Evolutionary conservation across 192 early-diverging fungal genomes (phyloP).

Genomic region (Coemansia sp.): DNA sequence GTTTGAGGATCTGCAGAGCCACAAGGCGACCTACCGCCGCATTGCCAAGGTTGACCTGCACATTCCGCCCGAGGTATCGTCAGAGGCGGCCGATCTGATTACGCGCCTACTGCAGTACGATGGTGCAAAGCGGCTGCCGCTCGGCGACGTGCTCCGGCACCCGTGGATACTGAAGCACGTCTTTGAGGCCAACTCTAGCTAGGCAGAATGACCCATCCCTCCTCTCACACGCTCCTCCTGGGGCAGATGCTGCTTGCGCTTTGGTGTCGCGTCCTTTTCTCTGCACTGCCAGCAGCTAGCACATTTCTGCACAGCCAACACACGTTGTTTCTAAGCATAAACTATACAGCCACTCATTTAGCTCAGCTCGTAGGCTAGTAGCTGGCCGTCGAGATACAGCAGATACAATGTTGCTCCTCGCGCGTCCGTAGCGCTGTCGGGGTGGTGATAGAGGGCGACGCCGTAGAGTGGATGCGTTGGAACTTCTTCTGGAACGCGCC

Average conservation of each 20-base stretch:
- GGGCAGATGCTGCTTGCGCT: neutral
- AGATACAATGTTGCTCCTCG: constrained; percentile 12
- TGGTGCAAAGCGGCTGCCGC: constrained; percentile 63
- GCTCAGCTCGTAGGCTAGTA: constrained; percentile 31
- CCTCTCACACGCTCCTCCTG: no score
- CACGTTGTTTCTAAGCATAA: no score
- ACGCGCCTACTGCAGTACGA: constrained; percentile 67
- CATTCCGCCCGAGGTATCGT: constrained; percentile 73
- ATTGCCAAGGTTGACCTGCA: constrained; percentile 82
- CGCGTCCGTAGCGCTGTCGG: constrained; percentile 4
- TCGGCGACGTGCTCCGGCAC: constrained; percentile 74
- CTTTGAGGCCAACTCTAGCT: neutral
- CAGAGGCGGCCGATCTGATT: constrained; percentile 83
- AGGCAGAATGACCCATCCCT: neutral
- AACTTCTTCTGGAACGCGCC: constrained; percentile 11
- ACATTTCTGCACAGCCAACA: neutral
- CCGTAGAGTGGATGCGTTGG: constrained; percentile 29
- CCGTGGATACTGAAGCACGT: constrained; percentile 62
- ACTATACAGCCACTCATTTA: neutral
- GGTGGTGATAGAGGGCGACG: constrained; percentile 20
- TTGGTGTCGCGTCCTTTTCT: neutral
- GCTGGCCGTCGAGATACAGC: constrained; percentile 18
- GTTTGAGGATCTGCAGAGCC: constrained; percentile 70
- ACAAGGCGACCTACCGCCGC: constrained; percentile 70
- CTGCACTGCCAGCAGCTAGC: no score